Percentiles rank a stretch among this genome's conserved stretches.
phyloP scores from a whole-genome alignment of 148 eudicot genomes.

The Agrostemma githago region DNA sequence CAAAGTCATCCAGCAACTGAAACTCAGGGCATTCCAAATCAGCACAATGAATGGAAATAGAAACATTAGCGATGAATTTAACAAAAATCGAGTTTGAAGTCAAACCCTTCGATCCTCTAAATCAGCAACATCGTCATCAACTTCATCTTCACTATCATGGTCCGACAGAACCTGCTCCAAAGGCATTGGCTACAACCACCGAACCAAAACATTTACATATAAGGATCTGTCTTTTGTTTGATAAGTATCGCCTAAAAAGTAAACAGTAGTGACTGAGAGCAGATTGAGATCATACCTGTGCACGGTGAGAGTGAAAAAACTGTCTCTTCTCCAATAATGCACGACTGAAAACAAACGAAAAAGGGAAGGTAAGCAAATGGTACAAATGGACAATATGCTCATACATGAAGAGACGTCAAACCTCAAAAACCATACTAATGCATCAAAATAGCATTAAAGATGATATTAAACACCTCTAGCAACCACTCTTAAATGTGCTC shows the following conservation, averaged over 20 bases:
- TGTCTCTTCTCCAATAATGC: constrained; percentile 77
- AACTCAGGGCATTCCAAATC: constrained; percentile 9
- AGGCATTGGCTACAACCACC: constrained; percentile 67
- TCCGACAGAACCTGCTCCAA: constrained; percentile 87
- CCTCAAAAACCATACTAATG: neutral
- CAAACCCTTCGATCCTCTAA: constrained; percentile 93
- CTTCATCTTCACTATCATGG: constrained; percentile 98
- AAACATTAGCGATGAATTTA: neutral
- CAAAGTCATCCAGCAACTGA: constrained; percentile 98
- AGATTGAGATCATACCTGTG: constrained; percentile 52
- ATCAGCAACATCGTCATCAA: constrained; percentile 98
- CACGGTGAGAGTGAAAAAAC: constrained; percentile 97
- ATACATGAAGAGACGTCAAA: neutral
- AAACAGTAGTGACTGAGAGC: neutral
- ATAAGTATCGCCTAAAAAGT: neutral
- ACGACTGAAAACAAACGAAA: constrained; percentile 46
- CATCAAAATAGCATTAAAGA: neutral
- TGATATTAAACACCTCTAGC: neutral
- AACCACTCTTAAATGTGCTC: neutral
- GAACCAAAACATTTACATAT: neutral
- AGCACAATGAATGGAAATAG: neutral
- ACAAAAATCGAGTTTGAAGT: neutral
- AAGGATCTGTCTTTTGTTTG: neutral
- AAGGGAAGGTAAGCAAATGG: constrained; percentile 8
- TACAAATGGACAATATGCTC: neutral